Evolutionary conservation across 2,329 filamentous ascomycete genomes (phyloP), one percentile per base, ranked within the genome.

Genomic region (Magnaporthiopsis rhizophila): DNA sequence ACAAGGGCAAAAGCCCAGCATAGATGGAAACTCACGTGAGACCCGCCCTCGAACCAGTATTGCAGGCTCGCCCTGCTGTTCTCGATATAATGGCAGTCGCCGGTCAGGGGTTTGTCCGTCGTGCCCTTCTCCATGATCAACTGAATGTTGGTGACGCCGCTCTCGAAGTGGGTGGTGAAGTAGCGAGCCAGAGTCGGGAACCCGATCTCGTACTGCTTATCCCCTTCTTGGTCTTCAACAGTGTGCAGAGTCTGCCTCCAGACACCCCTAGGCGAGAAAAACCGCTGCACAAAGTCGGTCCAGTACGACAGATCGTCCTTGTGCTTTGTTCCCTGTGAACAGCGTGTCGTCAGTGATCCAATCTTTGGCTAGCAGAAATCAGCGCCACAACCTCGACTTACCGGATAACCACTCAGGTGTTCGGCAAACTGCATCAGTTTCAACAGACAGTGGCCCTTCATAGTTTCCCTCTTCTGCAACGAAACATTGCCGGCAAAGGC

Each of bases 121-220:
- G 78, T 81, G 2, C 81, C 80, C 71, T 86, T 88, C 69, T 96
- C 92, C 70, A 96, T 83, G 28, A 92, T 86, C 73, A 98, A 84
- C 74, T 97, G 92, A 70, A 98, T 91, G 64, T 88, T 91, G 69
- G 86, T 89, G 64, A 97, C 88, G 8, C 92, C 93, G 66, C 91
- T 94, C 65, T 89, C 88, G 73, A 95, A 97, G 71, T 96, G 89
- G 0, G 91, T 93, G 70, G 90, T 87, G 74, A 97, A 97, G 75
- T 95, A 98, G 71, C 94, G 87, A 45, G 94, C 86, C 59, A 99
- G 81, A 0, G 90, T 90, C 3, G 92, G 86, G 65, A 86, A 91
- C 3, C 89, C 85, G 61, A 98, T 92, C 73, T 97, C 93, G 71
- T 93, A 97, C 71, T 89, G 86, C 78, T 96, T 97, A 64, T 89